Conservation (phyloP, 1,139 yeast species). For the Nakaseomyces sp. region DNA sequence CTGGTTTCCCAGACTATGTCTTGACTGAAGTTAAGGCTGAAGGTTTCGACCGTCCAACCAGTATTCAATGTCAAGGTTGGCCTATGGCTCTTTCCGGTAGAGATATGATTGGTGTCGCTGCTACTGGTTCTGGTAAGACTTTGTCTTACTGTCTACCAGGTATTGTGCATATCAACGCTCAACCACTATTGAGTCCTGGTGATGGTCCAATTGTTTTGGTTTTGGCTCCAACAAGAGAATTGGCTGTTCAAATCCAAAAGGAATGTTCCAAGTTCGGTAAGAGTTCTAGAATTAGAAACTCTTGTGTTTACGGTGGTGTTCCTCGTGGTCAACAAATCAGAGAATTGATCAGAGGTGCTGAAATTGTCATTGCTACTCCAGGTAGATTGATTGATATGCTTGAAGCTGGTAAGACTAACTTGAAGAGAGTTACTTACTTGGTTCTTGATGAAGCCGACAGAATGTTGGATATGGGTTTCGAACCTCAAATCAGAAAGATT, state of each 20-base stretch:
- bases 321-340: conserved; percentile 96
- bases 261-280: conserved; percentile 94
- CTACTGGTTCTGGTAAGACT: conserved; percentile 98
- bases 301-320: conserved; percentile 99
- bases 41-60: conserved; percentile 92
- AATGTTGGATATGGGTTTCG: conserved; percentile 97
- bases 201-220: conserved; percentile 97
- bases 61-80: conserved; percentile 99
- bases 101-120: conserved; percentile 97
- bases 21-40: conserved; percentile 79
- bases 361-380: conserved; percentile 93
- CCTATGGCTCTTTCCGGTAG: conserved; percentile 99
- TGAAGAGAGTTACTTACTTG: conserved; percentile 91
- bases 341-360: conserved; percentile 90
- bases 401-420: conserved; percentile 88
- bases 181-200: conserved; percentile 83
- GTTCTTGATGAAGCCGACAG: conserved; percentile 96
- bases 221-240: conserved; percentile 96
- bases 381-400: conserved; percentile 98
- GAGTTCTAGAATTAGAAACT: conserved; percentile 87
- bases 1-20: conserved; percentile 93
- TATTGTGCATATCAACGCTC: conserved; percentile 96
- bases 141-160: conserved; percentile 93
- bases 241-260: conserved; percentile 93
- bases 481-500: conserved; percentile 91